Evolutionary conservation across 2,329 filamentous ascomycete genomes (phyloP), one percentile per base, ranked within the genome.

Genomic region (Chaetomium strumarium): DNA sequence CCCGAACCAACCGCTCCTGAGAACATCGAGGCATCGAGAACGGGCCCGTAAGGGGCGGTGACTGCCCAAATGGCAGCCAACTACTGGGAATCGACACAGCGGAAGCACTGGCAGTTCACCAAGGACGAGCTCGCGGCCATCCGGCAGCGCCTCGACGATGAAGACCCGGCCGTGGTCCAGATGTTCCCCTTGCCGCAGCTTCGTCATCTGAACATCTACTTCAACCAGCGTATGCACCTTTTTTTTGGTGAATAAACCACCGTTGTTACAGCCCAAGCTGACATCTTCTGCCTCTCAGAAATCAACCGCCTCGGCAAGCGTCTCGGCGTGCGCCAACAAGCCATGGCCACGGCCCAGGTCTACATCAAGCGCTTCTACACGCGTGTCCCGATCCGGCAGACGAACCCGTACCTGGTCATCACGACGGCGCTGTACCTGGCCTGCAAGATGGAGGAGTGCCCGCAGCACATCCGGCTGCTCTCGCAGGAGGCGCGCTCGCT

Each of bases 401-500:
- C 91, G 44, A 99, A 97, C 63, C 90, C 92, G 4, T 96, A 95
- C 66, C 83, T 97, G 34, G 83, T 97, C 53, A 80, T 96, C 59
- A 86, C 90, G n/a, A 97, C 93, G 1, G 88, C 92, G 5, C 79
- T 97, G 55, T 99, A 99, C 68, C 76, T 99, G 34, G 91, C 93
- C 17, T 96, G 90, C 74, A 99, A 99, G 72, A 96, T 95, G 83
- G 93, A 99, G 69, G 93, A 99, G 69, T 91, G 85, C 46, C 93
- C 93, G 2, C 92, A 97, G 68, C 93, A 99, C 68, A 97, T 99
- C 63, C 83, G 93, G 30, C 80, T 95, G 58, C 85, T 99, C 53
- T 85, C 93, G 11, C 85, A 83, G 43, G 93, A 99, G 68, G 90
- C 91, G 3, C 84, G 90, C 33, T 81, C 86, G 53, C 78, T 95